A percentile compares a stretch with the other conserved stretches of the same genome.
Conservation (phyloP, 2,329 filamentous ascomycete genomes). For the Massarina eburnea region DNA sequence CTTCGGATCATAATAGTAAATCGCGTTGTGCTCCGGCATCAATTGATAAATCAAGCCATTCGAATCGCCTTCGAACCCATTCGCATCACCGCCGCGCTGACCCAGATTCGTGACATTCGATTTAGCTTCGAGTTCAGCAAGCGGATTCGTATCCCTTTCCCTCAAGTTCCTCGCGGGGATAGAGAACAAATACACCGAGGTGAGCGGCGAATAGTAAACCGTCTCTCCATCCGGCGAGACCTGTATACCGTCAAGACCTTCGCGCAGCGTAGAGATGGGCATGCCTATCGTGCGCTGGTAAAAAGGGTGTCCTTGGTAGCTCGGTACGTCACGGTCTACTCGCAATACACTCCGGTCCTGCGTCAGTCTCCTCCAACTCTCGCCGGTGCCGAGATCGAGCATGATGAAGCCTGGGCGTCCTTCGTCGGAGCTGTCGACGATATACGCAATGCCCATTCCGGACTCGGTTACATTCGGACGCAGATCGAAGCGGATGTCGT, state of each 20-base stretch:
- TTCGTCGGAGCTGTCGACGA: slow-evolving; percentile 54
- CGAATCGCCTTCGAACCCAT: slow-evolving; percentile 54
- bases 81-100: slow-evolving; percentile 51
- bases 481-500: slow-evolving; percentile 59
- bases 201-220: slow-evolving; percentile 50
- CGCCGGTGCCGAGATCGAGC: slow-evolving; percentile 52
- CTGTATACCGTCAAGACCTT: slow-evolving; percentile 54
- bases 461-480: slow-evolving; percentile 43
- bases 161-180: slow-evolving; percentile 48
- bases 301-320: slow-evolving; percentile 48
- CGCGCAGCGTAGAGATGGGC: slow-evolving; percentile 42
- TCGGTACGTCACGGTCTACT: slow-evolving; percentile 47
- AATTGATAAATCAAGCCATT: slow-evolving; percentile 53
- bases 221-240: slow-evolving; percentile 50
- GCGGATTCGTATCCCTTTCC: slow-evolving; percentile 44
- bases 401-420: slow-evolving; percentile 56
- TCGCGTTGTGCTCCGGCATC: slow-evolving; percentile 52
- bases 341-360: slow-evolving; percentile 40
- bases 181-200: slow-evolving; percentile 47
- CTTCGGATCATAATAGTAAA: slow-evolving; percentile 45
- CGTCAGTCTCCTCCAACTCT: slow-evolving; percentile 53
- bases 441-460: slow-evolving; percentile 54
- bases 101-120: slow-evolving; percentile 52
- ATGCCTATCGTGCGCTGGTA: slow-evolving; percentile 41
- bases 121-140: slow-evolving; percentile 47